Evolutionary conservation across 305 asterid genomes (phyloP).

Genomic region (Ruellia speciosa): DNA sequence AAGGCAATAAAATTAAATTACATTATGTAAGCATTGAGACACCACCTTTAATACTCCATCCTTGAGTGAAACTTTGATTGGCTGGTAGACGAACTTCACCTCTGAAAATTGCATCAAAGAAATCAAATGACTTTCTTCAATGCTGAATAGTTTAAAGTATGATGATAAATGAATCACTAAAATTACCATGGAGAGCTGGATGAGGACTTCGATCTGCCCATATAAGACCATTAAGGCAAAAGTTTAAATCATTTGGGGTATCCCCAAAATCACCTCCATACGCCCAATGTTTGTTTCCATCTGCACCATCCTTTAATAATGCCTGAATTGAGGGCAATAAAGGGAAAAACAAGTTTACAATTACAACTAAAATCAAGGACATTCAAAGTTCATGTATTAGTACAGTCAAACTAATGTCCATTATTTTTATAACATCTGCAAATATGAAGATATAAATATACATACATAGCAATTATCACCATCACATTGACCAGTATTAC

Average conservation of each 20-base stretch:
- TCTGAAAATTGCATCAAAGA: constrained; percentile 39
- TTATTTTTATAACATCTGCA: not conserved
- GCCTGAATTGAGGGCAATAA: constrained; percentile 33
- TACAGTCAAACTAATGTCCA: not conserved
- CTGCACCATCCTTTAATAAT: constrained; percentile 58
- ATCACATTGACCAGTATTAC: too few species aligned
- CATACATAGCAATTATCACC: not conserved
- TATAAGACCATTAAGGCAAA: constrained; percentile 77
- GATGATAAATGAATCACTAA: constrained; percentile 17
- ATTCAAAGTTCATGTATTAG: too few species aligned
- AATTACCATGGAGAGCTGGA: constrained; percentile 80
- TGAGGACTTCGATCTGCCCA: constrained; percentile 98
- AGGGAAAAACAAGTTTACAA: not conserved
- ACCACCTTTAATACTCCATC: constrained; percentile 71
- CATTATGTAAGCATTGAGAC: not conserved
- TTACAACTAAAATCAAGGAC: not conserved
- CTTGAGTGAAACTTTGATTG: constrained; percentile 63
- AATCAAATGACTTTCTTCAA: constrained; percentile 7
- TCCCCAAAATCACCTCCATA: constrained; percentile 98
- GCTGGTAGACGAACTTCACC: constrained; percentile 87
- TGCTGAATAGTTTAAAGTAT: not conserved
- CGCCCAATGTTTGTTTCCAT: constrained; percentile 83
- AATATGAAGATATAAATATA: not conserved
- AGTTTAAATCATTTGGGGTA: constrained; percentile 78
- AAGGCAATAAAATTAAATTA: constrained; percentile 14